Conservation (phyloP, 2,329 filamentous ascomycete genomes). For the Epichloe bromicola region DNA sequence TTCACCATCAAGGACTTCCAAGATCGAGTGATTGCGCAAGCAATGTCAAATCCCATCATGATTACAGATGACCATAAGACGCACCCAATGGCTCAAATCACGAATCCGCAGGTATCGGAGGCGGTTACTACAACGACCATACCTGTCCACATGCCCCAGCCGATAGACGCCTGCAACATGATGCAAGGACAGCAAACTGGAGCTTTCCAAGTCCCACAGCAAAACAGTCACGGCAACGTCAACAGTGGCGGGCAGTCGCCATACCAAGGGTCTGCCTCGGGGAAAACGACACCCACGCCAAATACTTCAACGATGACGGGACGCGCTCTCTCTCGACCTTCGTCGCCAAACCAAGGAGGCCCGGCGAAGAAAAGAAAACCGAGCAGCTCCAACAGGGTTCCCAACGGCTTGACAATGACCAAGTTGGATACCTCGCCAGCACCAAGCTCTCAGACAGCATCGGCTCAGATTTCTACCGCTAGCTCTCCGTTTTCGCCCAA, state of each 20-base stretch:
- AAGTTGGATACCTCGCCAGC: slow-evolving; percentile 50
- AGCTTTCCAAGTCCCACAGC: slow-evolving; percentile 38
- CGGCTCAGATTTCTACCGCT: slow-evolving; percentile 25
- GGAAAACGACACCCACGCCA: slow-evolving; percentile 20
- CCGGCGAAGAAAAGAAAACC: slow-evolving; percentile 76
- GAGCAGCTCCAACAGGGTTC: slow-evolving; percentile 56
- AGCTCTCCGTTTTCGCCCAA: slow-evolving; percentile 43
- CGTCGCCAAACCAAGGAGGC: slow-evolving; percentile 54
- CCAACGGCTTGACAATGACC: slow-evolving; percentile 69
- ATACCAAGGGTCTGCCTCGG: slow-evolving; percentile 18
- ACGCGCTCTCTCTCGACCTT: slow-evolving; percentile 51
- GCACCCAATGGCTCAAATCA: slow-evolving; percentile 29
- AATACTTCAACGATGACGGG: slow-evolving; percentile 8
- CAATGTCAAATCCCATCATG: slow-evolving; percentile 79
- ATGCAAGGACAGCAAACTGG: slow-evolving; percentile 19
- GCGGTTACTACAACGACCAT: slow-evolving; percentile 12
- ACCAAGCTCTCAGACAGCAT: slow-evolving; percentile 22
- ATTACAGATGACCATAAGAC: slow-evolving; percentile 98
- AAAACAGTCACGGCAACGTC: slow-evolving; percentile 49
- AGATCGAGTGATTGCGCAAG: slow-evolving; percentile 68
- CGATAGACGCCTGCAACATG: slow-evolving; percentile 19
- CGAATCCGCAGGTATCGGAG: slow-evolving; percentile 18
- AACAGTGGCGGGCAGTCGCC: slow-evolving; percentile 33
- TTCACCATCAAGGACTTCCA: slow-evolving; percentile 82
- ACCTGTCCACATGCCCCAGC: slow-evolving; percentile 7